Base-by-base conservation (phyloP, 495 filamentous ascomycete genomes). In the Friedmanniomyces endolithicus region DNA sequence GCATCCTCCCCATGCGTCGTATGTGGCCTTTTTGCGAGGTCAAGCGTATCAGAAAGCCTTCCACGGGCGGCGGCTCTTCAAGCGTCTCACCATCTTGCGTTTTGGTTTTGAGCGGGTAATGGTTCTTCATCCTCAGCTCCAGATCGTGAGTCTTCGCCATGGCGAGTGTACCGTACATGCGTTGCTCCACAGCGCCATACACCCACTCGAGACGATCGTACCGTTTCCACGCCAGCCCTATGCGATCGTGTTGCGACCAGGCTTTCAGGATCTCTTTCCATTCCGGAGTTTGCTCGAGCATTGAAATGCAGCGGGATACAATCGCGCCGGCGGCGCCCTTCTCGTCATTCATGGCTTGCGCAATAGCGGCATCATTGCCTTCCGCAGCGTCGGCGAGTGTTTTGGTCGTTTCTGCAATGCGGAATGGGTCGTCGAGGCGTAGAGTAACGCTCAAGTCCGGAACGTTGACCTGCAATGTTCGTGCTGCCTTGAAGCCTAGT, bases 131-230 rank as follows among this genome's bases (percentile, higher is more conserved):
- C 17, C 84, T 74, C 34, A 88, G 67, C 65, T 88, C 84, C 35
- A 88, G 78, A 25, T 87, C 84, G 64, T 88, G 84, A 0, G 84
- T 82, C 40, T 74, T 78, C 59, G 79, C 71, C 84, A 88, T 87
- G 22, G 78, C 84, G 14, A 88, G 77, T 0, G 82, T 77, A 4
- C 84, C 84, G 59, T 86, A 85, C 84, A 88, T 87, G 41, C 78
- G 79, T 55, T 80, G 74, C 64, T 87, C 84, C 48, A 85, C 82
- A 6, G 68, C 70, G 17, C 84, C 84, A 66, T 83, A 75, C 7
- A 88, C 68, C 84, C 84, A 88, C 65, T 88, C 84, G 9, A 88
- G 68, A 14, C 84, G 75, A 61, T 88, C 84, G 61, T 87, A 88
- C 33, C 84, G 74, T 62, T 82, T 84, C 84, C 84, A 88, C 16